phyloP scores from a whole-genome alignment of 345 rosid species.

The Moricandia arvensis region DNA sequence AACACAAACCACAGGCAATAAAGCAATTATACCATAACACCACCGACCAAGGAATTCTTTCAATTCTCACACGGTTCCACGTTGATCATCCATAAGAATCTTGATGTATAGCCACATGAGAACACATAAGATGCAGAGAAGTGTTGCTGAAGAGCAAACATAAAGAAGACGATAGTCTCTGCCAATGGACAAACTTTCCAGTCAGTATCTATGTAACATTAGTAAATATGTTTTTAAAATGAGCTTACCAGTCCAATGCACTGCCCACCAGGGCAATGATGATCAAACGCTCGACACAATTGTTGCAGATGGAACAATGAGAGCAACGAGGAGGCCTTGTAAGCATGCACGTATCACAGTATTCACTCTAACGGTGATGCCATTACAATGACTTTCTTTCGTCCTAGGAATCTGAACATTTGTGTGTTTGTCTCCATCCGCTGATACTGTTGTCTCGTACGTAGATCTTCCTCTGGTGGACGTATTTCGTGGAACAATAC shows the following conservation, averaged over 20 bases:
- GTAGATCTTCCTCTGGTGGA: constrained; percentile 92
- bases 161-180: constrained; percentile 98
- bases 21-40: constrained; percentile 83
- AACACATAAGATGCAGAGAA: constrained; percentile 93
- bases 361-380: constrained; percentile 74
- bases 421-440: constrained; percentile 88
- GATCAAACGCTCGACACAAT: constrained; percentile 95
- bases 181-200: constrained; percentile 34
- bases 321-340: constrained; percentile 98
- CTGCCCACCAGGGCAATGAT: constrained; percentile 98
- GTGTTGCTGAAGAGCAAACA: constrained; percentile 91
- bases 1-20: constrained; percentile 90
- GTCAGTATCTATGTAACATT: background rate
- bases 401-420: constrained; percentile 82
- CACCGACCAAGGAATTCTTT: constrained; percentile 84
- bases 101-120: constrained; percentile 77
- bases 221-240: background rate
- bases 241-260: constrained; percentile 90
- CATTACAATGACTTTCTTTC: constrained; percentile 82
- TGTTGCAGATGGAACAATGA: constrained; percentile 44
- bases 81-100: constrained; percentile 69
- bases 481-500: constrained; percentile 88
- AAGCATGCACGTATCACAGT: constrained; percentile 99
- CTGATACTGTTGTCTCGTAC: constrained; percentile 52
- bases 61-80: constrained; percentile 79